These are phyloP conservation scores for Haematococcus sp. DNA, from an alignment of 139 green algal genomes.

Conservation along the genomic window DNA sequence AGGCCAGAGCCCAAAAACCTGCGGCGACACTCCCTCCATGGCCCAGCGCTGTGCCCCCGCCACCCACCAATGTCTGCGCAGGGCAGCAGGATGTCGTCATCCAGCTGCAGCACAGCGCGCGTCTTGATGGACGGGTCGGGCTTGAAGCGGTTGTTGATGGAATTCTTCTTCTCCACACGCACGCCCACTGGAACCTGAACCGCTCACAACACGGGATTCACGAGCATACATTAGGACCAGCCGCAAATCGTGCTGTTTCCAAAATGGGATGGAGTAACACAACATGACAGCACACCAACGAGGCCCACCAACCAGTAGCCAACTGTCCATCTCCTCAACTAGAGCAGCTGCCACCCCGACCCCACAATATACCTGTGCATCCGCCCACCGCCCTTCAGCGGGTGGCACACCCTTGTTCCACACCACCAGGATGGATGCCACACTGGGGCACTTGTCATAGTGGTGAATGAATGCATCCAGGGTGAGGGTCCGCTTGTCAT, in stretches of 20 bases:
- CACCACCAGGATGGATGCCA: slow-evolving; percentile 47
- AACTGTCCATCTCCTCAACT: no score
- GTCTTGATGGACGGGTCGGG: slow-evolving; percentile 29
- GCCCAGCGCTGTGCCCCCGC: no score
- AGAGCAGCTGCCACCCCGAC: no score
- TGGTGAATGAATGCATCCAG: slow-evolving; percentile 42
- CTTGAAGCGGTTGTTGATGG: slow-evolving; percentile 54
- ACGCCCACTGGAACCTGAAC: slow-evolving; percentile 38
- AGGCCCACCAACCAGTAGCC: no score
- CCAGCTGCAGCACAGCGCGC: slow-evolving; percentile 36
- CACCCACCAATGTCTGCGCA: slow-evolving; percentile 36
- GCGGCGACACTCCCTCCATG: no score
- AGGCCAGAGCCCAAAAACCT: no score
- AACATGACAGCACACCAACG: no score
- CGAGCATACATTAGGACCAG: no score
- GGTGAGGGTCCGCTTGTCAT: slow-evolving; percentile 30
- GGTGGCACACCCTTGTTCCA: slow-evolving; percentile 44
- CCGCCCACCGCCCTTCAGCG: not conserved
- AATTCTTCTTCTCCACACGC: slow-evolving; percentile 37
- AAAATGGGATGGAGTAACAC: no score
- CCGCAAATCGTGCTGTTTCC: no score
- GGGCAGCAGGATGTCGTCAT: slow-evolving; percentile 48
- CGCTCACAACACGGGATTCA: not conserved
- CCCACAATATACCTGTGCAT: no score
- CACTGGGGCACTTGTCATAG: slow-evolving; percentile 48